phyloP scores from a whole-genome alignment of 2,329 filamentous ascomycete genomes.

The Claviceps spartinae region DNA sequence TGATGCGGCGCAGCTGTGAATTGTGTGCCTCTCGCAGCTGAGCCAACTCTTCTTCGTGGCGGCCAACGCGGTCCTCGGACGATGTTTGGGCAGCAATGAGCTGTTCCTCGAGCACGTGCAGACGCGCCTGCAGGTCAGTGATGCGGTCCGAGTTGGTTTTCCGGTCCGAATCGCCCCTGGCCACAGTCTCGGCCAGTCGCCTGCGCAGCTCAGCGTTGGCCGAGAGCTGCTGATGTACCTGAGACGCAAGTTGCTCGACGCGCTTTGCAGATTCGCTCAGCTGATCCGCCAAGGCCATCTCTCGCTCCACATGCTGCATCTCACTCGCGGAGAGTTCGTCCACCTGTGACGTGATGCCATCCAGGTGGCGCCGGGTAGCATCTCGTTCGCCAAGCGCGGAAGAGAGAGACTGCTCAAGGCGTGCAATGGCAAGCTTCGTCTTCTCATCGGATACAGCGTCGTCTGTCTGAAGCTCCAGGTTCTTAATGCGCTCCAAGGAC shows the following conservation, averaged over 20 bases:
- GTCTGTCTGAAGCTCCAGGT: constrained; percentile 39
- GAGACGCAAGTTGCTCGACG: constrained; percentile 64
- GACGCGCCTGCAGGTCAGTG: constrained; percentile 65
- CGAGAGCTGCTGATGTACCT: constrained; percentile 70
- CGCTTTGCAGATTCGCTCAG: constrained; percentile 60
- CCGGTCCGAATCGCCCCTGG: constrained; percentile 74
- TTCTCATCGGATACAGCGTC: constrained; percentile 34
- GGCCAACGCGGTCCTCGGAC: constrained; percentile 70
- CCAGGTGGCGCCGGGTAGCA: constrained; percentile 51
- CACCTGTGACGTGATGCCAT: constrained; percentile 48
- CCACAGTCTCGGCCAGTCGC: constrained; percentile 66
- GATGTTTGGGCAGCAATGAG: constrained; percentile 71
- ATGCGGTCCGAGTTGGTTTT: constrained; percentile 69
- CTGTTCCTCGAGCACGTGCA: constrained; percentile 72
- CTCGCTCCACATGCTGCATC: constrained; percentile 40
- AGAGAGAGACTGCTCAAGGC: constrained; percentile 55
- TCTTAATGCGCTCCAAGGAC: constrained; percentile 52
- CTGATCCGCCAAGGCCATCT: constrained; percentile 53
- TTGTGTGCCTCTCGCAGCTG: constrained; percentile 65
- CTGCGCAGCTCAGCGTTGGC: constrained; percentile 62
- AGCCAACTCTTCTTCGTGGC: constrained; percentile 75
- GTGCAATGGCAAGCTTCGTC: constrained; percentile 47
- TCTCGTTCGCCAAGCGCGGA: constrained; percentile 60
- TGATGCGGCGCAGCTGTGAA: constrained; percentile 62
- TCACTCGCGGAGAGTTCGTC: constrained; percentile 43